A percentile compares a stretch with the other conserved stretches of the same genome.
These are phyloP conservation scores for Phytopythium oedochilum DNA, from an alignment of 352 stramenopile genomes.

Conservation along the genomic window DNA sequence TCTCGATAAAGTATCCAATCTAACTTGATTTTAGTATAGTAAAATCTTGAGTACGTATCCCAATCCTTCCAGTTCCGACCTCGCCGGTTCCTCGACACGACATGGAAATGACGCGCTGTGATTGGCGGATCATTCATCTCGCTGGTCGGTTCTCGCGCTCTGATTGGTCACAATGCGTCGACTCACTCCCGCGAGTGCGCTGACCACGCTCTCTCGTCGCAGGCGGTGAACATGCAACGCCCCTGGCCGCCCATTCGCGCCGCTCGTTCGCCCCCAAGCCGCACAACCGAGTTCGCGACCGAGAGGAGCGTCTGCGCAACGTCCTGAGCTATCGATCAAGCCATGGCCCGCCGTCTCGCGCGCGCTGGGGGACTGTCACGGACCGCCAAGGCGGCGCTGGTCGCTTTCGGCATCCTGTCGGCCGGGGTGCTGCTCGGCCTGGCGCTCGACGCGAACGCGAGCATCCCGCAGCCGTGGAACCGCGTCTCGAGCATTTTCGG, in stretches of 20 bases:
- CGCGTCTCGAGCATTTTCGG: conserved; percentile 65
- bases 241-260: too few species aligned
- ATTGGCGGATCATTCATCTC: background rate
- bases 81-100: background rate
- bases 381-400: background rate
- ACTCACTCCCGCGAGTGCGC: background rate
- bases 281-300: background rate
- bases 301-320: background rate
- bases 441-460: conserved; percentile 36
- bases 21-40: background rate
- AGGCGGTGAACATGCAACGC: background rate
- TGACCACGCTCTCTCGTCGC: background rate
- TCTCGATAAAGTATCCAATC: background rate
- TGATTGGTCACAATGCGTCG: background rate
- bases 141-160: background rate
- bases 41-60: background rate
- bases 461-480: conserved; percentile 63
- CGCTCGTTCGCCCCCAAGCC: too few species aligned
- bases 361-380: background rate
- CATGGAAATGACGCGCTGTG: background rate
- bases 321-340: background rate
- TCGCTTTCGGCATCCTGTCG: conserved; percentile 26
- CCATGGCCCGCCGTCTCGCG: background rate
- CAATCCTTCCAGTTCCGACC: background rate
- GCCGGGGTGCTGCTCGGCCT: conserved; percentile 34